Conservation (phyloP, 371 early-diverging fungal genomes). For the Mucor circinelloides region DNA sequence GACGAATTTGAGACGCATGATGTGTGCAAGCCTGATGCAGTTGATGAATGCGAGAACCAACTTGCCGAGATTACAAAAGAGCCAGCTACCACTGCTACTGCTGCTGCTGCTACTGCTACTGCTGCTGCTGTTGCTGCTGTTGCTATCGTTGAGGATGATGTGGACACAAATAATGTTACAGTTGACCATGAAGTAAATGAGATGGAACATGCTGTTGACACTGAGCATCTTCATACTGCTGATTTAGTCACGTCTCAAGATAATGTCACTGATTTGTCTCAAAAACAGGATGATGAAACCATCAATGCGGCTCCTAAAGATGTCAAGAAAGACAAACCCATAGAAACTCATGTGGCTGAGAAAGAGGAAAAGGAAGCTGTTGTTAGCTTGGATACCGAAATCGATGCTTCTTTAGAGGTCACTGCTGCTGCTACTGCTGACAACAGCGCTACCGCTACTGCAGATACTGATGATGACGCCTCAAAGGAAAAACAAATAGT, state of each 20-base stretch:
- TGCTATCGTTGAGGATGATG: too few species aligned
- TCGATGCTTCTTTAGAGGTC: too few species aligned
- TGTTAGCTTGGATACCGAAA: background rate
- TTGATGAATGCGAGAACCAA: background rate
- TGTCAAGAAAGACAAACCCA: background rate
- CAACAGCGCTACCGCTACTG: background rate
- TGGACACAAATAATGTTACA: background rate
- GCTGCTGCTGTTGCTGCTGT: too few species aligned
- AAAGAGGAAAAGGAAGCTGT: background rate
- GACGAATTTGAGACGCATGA: background rate
- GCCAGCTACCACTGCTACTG: background rate
- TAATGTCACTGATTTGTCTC: slow-evolving; percentile 1
- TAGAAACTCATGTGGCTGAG: background rate
- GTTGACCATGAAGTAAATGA: background rate
- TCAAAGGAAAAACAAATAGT: background rate
- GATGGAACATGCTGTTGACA: background rate
- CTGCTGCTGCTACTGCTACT: background rate
- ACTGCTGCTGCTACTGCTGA: background rate
- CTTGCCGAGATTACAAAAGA: background rate
- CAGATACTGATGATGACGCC: background rate
- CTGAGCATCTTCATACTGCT: background rate
- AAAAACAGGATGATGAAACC: background rate
- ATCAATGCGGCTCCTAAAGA: background rate
- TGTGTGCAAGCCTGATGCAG: slow-evolving; percentile 7
- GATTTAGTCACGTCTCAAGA: background rate